Percentiles rank a stretch among this genome's conserved stretches.
These are phyloP conservation scores for Phascolomyces articulosus DNA, from an alignment of 371 early-diverging fungal species.

Conservation along the genomic window DNA sequence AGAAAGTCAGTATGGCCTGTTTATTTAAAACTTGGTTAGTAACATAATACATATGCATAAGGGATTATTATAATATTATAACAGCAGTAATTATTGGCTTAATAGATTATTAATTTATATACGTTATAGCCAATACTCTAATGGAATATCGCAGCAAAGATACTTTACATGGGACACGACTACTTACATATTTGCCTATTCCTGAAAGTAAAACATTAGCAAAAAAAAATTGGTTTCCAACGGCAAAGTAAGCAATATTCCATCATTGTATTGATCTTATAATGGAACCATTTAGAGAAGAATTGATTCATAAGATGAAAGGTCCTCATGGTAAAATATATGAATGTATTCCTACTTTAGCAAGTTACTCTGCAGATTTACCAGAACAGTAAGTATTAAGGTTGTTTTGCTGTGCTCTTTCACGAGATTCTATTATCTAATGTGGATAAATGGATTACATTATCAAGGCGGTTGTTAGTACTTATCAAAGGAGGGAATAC, in stretches of 20 bases:
- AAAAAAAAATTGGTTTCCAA: background rate
- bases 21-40: background rate
- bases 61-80: no score
- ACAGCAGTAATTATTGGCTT: no score
- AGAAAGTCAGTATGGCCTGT: background rate
- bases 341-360: slow-evolving; percentile 5
- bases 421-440: background rate
- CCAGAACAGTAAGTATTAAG: slow-evolving; percentile 14
- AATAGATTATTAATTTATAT: no score
- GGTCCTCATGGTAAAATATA: slow-evolving; percentile 7
- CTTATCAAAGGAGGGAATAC: slow-evolving; percentile 6
- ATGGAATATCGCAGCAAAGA: background rate
- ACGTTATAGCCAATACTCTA: slow-evolving; percentile 4
- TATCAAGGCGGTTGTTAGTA: slow-evolving; percentile 2
- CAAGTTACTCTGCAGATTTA: slow-evolving; percentile 1
- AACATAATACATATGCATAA: no score
- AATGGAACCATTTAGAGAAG: background rate
- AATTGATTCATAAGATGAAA: background rate
- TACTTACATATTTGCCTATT: slow-evolving; percentile 7
- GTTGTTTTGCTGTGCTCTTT: no score
- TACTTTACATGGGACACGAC: background rate
- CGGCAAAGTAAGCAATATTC: background rate
- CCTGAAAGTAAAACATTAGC: background rate
- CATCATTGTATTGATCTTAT: background rate
- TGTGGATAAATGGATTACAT: background rate